phyloP scores from a whole-genome alignment of 2,329 filamentous ascomycete genomes.

The Lojkania enalia region DNA sequence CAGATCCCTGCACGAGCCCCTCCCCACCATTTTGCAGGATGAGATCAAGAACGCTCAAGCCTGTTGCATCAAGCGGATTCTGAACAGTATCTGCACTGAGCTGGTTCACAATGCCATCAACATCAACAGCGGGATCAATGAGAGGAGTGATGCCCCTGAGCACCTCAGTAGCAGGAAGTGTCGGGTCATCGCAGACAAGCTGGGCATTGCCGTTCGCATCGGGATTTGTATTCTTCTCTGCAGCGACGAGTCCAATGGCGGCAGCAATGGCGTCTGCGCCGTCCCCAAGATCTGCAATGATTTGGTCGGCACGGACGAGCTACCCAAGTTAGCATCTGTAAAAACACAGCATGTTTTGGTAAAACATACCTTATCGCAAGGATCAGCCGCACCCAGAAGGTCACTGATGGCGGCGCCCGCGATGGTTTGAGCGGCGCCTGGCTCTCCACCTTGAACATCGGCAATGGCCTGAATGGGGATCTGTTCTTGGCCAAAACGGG shows the following conservation, averaged over 20 bases:
- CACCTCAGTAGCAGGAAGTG: constrained; percentile 62
- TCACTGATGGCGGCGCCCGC: constrained; percentile 64
- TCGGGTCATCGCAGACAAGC: constrained; percentile 65
- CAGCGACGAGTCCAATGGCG: constrained; percentile 65
- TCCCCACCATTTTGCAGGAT: constrained; percentile 65
- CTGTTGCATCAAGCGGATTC: constrained; percentile 61
- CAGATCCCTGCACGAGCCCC: constrained; percentile 47
- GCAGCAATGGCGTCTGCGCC: constrained; percentile 63
- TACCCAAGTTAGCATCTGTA: constrained; percentile 36
- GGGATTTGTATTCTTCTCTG: constrained; percentile 75
- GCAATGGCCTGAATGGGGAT: constrained; percentile 59
- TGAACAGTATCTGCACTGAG: constrained; percentile 58
- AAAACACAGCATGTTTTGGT: not conserved
- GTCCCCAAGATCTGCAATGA: constrained; percentile 63
- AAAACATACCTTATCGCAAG: constrained; percentile 62
- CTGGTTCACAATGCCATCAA: constrained; percentile 62
- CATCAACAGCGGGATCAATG: constrained; percentile 65
- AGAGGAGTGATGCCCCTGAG: constrained; percentile 69
- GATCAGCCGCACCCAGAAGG: constrained; percentile 66
- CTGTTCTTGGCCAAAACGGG: constrained; percentile 67
- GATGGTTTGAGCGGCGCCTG: constrained; percentile 66
- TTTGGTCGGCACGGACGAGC: constrained; percentile 66
- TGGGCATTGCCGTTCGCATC: constrained; percentile 61
- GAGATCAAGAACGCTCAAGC: constrained; percentile 68
- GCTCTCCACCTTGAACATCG: constrained; percentile 57